Evolutionary conservation across 257 asterid species (phyloP).

Genomic region (Primulina huaijiensis): DNA sequence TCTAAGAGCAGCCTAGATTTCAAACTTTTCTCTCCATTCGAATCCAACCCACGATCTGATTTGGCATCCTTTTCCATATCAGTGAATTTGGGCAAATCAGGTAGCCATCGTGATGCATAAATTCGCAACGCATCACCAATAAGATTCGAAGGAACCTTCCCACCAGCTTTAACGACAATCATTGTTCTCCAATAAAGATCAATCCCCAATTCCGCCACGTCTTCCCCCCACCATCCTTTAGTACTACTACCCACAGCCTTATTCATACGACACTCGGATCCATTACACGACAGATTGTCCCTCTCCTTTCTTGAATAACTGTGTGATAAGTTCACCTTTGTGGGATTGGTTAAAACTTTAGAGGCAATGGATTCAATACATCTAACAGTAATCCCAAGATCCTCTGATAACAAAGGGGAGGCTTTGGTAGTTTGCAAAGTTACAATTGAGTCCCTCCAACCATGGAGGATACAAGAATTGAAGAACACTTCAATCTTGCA

Average conservation of each 20-base stretch:
- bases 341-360: slow-evolving; percentile 57
- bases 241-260: slow-evolving; percentile 17
- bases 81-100: slow-evolving; percentile 39
- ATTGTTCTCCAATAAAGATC: slow-evolving; percentile 89
- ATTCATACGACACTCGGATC: slow-evolving; percentile 49
- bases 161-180: slow-evolving; percentile 74
- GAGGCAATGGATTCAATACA: slow-evolving; percentile 72
- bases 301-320: slow-evolving; percentile 57
- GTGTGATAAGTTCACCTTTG: slow-evolving; percentile 53
- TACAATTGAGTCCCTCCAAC: slow-evolving; percentile 72
- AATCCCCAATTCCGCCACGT: slow-evolving; percentile 66
- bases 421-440: slow-evolving; percentile 67
- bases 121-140: slow-evolving; percentile 72
- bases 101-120: slow-evolving; percentile 76
- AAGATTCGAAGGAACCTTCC: slow-evolving; percentile 52
- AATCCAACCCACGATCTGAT: slow-evolving; percentile 23
- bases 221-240: slow-evolving; percentile 90
- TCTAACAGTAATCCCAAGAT: slow-evolving; percentile 56
- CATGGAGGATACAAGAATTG: slow-evolving; percentile 72
- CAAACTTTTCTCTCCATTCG: slow-evolving; percentile 34
- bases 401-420: slow-evolving; percentile 60
- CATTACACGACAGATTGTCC: slow-evolving; percentile 59
- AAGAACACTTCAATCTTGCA: slow-evolving; percentile 76
- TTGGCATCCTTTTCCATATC: slow-evolving; percentile 29
- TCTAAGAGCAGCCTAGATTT: slow-evolving; percentile 68